Percentiles rank a stretch among this genome's conserved stretches.
phyloP scores from a whole-genome alignment of 352 stramenopile genomes.

The Phytopythium cucurbitacearum region DNA sequence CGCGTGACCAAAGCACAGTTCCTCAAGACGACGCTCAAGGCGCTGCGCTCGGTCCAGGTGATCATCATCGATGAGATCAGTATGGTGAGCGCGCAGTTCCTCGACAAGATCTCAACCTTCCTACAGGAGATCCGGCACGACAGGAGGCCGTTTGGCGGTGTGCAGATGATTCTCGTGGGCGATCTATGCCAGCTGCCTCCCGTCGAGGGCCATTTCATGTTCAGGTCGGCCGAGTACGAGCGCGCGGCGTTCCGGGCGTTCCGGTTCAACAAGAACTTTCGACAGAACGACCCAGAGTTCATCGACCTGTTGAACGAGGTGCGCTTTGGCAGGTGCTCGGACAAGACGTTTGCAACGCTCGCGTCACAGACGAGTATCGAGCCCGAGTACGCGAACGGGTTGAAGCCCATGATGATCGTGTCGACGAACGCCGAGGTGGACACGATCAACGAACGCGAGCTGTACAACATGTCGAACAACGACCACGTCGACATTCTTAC shows the following conservation, averaged over 20 bases:
- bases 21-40: constrained; percentile 7
- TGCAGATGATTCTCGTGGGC: constrained; percentile 8
- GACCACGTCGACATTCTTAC: not conserved
- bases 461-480: constrained; percentile 1
- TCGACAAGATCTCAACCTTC: constrained; percentile 6
- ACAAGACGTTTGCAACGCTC: constrained; percentile 2
- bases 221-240: constrained; percentile 6
- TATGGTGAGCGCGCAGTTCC: constrained; percentile 10
- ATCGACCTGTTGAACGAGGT: constrained; percentile 7
- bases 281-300: constrained; percentile 8
- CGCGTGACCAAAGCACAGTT: constrained; percentile 4
- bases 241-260: constrained; percentile 3
- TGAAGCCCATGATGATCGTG: constrained; percentile 9
- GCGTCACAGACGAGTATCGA: constrained; percentile 3
- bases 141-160: constrained; percentile 2
- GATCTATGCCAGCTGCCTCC: constrained; percentile 8
- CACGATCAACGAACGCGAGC: constrained; percentile 7
- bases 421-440: constrained; percentile 11
- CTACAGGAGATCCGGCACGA: constrained; percentile 6
- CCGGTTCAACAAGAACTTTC: constrained; percentile 9
- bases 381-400: constrained; percentile 8
- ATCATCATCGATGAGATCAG: constrained; percentile 8
- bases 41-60: constrained; percentile 3
- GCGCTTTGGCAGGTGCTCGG: constrained; percentile 5
- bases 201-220: constrained; percentile 8